Conservation (phyloP, 2,329 filamentous ascomycete genomes). For the Fusarium sublunatum region DNA sequence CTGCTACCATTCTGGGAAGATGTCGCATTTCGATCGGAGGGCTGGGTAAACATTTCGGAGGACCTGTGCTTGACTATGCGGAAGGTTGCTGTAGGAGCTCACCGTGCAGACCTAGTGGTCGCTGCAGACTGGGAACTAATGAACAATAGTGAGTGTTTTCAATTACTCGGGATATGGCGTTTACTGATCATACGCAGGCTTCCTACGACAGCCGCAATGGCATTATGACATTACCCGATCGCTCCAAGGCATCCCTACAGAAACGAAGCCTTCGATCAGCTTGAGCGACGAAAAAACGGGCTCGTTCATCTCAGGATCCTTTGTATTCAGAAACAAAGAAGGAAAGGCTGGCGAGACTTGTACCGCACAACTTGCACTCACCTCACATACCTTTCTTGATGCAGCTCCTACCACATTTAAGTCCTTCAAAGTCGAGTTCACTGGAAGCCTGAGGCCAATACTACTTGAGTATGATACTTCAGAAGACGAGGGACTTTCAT, state of each 20-base stretch:
- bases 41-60: constrained; percentile 70
- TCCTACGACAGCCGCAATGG: constrained; percentile 66
- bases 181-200: constrained; percentile 55
- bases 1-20: constrained; percentile 69
- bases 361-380: constrained; percentile 67
- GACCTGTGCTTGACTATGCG: constrained; percentile 71
- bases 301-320: constrained; percentile 66
- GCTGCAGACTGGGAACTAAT: constrained; percentile 75
- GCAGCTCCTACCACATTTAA: constrained; percentile 64
- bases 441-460: constrained; percentile 68
- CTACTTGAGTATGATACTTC: constrained; percentile 58
- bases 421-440: constrained; percentile 65
- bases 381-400: constrained; percentile 65
- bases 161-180: too few species aligned
- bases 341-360: constrained; percentile 71
- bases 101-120: constrained; percentile 66
- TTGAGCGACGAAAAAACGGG: constrained; percentile 63
- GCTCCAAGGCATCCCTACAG: constrained; percentile 60
- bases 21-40: constrained; percentile 66
- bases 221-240: constrained; percentile 70
- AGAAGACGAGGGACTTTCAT: constrained; percentile 11
- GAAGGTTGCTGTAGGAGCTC: constrained; percentile 63
- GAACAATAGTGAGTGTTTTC: constrained; percentile 61
- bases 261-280: constrained; percentile 61
- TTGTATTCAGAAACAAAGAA: constrained; percentile 68